Conservation (phyloP, 2,329 filamentous ascomycete species). For the Neonectria punicea region DNA sequence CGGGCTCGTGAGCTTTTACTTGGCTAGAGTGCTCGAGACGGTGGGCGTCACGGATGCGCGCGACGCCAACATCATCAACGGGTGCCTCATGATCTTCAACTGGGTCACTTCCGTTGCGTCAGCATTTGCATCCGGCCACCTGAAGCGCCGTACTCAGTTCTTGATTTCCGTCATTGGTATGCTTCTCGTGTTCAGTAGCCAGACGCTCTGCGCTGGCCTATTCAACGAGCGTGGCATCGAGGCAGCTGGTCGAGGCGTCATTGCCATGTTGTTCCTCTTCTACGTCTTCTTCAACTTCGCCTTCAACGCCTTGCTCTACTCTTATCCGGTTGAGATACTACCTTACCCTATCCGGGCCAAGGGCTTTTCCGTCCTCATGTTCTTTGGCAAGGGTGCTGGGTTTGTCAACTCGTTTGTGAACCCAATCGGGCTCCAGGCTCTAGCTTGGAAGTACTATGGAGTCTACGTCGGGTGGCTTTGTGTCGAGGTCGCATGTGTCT, state of each 20-base stretch:
- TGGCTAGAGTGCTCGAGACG: conserved; percentile 23
- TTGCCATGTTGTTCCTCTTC: conserved; percentile 30
- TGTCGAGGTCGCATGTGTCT: conserved; percentile 12
- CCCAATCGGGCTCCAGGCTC: conserved; percentile 15
- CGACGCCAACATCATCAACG: conserved; percentile 26
- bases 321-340: conserved; percentile 29
- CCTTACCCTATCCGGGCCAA: conserved; percentile 30
- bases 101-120: conserved; percentile 32
- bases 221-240: not conserved
- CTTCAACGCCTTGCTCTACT: conserved; percentile 32
- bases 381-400: conserved; percentile 23
- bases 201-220: conserved; percentile 25
- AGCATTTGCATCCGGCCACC: conserved; percentile 20
- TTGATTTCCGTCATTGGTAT: conserved; percentile 29
- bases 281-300: conserved; percentile 35
- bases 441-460: conserved; percentile 23
- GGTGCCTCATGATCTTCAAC: conserved; percentile 36
- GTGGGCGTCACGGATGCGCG: conserved; percentile 18
- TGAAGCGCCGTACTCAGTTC: conserved; percentile 32
- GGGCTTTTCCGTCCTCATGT: conserved; percentile 32
- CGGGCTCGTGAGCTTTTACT: conserved; percentile 29
- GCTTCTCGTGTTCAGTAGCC: conserved; percentile 27
- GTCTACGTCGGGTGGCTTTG: conserved; percentile 22
- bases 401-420: conserved; percentile 27
- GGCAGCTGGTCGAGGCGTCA: conserved; percentile 15